Evolutionary conservation across 768 basidiomycete genomes (phyloP).

Genomic region (Panaeolus cyanescens): DNA sequence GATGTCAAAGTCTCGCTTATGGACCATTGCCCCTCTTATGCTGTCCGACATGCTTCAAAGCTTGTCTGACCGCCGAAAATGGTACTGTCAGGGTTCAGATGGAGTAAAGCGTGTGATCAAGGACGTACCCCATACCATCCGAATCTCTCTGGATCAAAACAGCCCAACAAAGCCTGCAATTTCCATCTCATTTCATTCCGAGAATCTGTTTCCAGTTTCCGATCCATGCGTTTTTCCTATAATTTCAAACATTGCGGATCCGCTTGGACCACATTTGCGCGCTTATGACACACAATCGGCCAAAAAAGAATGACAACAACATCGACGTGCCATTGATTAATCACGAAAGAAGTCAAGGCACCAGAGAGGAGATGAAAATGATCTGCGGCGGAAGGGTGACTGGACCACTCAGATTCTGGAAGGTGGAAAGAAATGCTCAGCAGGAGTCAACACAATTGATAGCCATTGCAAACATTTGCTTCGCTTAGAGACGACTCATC

Average conservation of each 20-base stretch:
- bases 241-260: slow-evolving; percentile 16
- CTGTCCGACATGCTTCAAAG: slow-evolving; percentile 13
- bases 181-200: not conserved
- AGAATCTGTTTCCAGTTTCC: not conserved
- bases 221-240: not conserved
- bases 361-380: slow-evolving; percentile 26
- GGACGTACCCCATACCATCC: not conserved
- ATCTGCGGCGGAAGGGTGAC: slow-evolving; percentile 37
- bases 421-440: slow-evolving; percentile 4
- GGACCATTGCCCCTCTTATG: slow-evolving; percentile 8
- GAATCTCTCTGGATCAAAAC: not conserved
- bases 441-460: not conserved
- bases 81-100: slow-evolving; percentile 8
- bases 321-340: slow-evolving; percentile 22
- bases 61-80: slow-evolving; percentile 3
- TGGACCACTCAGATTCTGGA: slow-evolving; percentile 6
- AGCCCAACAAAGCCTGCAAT: not conserved
- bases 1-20: slow-evolving; percentile 1
- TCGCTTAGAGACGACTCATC: not conserved
- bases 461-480: not conserved
- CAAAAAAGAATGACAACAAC: slow-evolving; percentile 17
- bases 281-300: slow-evolving; percentile 10
- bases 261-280: slow-evolving; percentile 9
- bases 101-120: slow-evolving; percentile 8
- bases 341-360: slow-evolving; percentile 31